Percentiles rank a stretch among this genome's conserved stretches.
Conservation (phyloP, 2,329 filamentous ascomycete genomes). For the Alternaria burnsii region DNA sequence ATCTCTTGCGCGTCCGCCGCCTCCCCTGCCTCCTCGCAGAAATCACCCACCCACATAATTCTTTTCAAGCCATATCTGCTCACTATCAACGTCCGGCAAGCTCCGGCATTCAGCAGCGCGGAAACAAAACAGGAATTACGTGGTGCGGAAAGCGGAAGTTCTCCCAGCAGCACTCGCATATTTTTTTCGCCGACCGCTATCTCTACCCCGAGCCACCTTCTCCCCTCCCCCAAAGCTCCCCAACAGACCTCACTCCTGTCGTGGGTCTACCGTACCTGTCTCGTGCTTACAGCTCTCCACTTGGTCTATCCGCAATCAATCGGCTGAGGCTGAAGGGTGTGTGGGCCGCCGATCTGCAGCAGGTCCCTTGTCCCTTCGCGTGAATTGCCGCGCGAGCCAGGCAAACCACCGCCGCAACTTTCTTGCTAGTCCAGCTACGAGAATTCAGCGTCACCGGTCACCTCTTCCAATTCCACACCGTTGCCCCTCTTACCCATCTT, state of each 20-base stretch:
- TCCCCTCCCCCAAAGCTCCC: constrained; percentile 29
- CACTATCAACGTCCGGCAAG: constrained; percentile 30
- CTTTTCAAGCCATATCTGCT: constrained; percentile 14
- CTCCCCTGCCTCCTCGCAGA: constrained; percentile 20
- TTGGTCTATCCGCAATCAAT: constrained; percentile 45
- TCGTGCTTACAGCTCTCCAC: constrained; percentile 45
- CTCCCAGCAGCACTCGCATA: constrained; percentile 28
- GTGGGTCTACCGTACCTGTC: constrained; percentile 44
- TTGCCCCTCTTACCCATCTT: constrained; percentile 16
- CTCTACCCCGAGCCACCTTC: constrained; percentile 22
- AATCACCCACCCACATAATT: constrained; percentile 12
- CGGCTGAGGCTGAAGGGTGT: constrained; percentile 49
- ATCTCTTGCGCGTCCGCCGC: constrained; percentile 23
- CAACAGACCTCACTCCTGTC: constrained; percentile 27
- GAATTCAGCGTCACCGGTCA: constrained; percentile 24
- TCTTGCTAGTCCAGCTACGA: constrained; percentile 23
- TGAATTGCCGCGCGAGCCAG: constrained; percentile 43
- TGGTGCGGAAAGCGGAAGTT: constrained; percentile 36
- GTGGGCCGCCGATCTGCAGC: constrained; percentile 48
- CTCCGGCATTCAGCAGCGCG: constrained; percentile 34
- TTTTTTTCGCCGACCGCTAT: constrained; percentile 37
- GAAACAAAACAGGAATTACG: constrained; percentile 37
- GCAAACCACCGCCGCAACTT: constrained; percentile 34
- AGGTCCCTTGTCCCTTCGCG: constrained; percentile 46
- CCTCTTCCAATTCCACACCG: constrained; percentile 28